phyloP scores from a whole-genome alignment of 1,284 basidiomycete species.

The Ceratobasidium sp. region DNA sequence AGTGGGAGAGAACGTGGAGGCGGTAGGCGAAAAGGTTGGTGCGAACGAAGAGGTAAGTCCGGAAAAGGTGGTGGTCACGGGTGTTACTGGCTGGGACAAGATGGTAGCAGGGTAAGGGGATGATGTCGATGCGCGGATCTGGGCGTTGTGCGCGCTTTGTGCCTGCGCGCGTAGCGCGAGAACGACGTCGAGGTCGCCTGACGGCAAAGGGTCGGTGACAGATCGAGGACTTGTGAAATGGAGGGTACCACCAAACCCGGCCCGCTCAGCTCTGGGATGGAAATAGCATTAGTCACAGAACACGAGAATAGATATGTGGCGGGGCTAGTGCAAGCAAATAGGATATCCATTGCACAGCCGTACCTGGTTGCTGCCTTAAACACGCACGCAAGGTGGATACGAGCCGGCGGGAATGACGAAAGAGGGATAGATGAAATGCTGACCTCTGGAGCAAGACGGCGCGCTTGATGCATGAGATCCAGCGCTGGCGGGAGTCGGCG shows the following conservation, averaged over 20 bases:
- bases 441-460: conserved; percentile 78
- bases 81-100: conserved; percentile 29
- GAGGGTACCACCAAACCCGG: conserved; percentile 35
- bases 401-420: neutral
- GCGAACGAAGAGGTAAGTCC: conserved; percentile 28
- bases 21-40: conserved; percentile 20
- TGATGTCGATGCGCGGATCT: conserved; percentile 24
- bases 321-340: conserved; percentile 1
- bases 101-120: conserved; percentile 23
- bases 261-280: conserved; percentile 37
- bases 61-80: conserved; percentile 33
- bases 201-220: conserved; percentile 34
- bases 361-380: conserved; percentile 18
- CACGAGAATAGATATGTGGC: neutral
- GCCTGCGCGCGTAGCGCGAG: conserved; percentile 40
- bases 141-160: conserved; percentile 22
- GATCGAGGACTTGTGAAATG: conserved; percentile 36
- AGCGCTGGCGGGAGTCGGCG: conserved; percentile 71
- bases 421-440: conserved; percentile 49
- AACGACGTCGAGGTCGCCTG: conserved; percentile 35
- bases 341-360: neutral
- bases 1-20: conserved; percentile 29
- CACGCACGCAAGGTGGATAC: conserved; percentile 1
- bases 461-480: conserved; percentile 79
- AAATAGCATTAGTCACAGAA: conserved; percentile 7